A percentile compares a stretch with the other conserved stretches of the same genome.
These are phyloP conservation scores for Fusarium luffae DNA, from an alignment of 2,329 filamentous ascomycete species.

Conservation along the genomic window DNA sequence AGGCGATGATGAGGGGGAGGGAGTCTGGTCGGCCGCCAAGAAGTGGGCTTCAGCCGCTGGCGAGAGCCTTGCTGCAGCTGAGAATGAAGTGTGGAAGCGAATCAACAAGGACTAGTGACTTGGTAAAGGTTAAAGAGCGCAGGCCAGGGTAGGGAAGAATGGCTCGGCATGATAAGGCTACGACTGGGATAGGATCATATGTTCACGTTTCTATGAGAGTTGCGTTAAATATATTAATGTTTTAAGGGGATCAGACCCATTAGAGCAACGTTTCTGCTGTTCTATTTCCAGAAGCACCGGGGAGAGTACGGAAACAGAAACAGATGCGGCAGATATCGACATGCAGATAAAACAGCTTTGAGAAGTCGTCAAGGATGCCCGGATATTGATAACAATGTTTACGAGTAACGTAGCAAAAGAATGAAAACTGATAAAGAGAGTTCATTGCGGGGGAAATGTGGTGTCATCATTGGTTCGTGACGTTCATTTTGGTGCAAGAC, in stretches of 20 bases:
- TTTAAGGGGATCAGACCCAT: conserved; percentile 39
- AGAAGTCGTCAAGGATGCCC: conserved; percentile 16
- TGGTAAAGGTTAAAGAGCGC: conserved; percentile 1
- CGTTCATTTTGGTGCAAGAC: conserved; percentile 35
- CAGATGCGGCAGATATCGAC: conserved; percentile 11
- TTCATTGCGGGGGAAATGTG: conserved; percentile 36
- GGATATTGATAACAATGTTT: neutral
- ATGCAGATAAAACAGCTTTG: conserved; percentile 18
- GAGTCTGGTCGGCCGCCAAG: conserved; percentile 67
- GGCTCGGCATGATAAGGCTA: conserved; percentile 34
- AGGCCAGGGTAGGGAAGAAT: conserved; percentile 15
- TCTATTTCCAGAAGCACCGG: conserved; percentile 44
- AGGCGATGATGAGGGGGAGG: conserved; percentile 52
- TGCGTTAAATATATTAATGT: conserved; percentile 39
- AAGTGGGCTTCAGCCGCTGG: conserved; percentile 68
- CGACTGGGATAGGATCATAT: conserved; percentile 26
- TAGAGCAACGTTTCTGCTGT: conserved; percentile 35
- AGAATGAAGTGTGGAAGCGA: conserved; percentile 71
- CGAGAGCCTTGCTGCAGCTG: conserved; percentile 66
- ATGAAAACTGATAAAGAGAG: conserved; percentile 20
- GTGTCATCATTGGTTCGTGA: conserved; percentile 42
- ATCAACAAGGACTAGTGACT: conserved; percentile 65
- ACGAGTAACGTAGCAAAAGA: conserved; percentile 29
- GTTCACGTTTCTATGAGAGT: conserved; percentile 34
- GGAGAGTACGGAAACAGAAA: conserved; percentile 30